Base-by-base conservation (phyloP, 2,329 filamentous ascomycete genomes). In the Zymoseptoria crescenta region DNA sequence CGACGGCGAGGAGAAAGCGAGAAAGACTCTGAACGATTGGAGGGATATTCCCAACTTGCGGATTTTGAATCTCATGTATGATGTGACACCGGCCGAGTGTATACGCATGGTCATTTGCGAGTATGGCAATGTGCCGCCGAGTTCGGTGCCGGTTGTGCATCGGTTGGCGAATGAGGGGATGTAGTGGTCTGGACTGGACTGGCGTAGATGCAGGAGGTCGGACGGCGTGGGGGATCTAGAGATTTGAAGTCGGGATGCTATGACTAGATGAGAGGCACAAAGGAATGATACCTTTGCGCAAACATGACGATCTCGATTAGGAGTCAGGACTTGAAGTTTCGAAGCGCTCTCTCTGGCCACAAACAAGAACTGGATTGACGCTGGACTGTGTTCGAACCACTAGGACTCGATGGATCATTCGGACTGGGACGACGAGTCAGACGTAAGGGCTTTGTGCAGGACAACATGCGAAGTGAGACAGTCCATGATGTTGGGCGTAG, bases 21-120 rank as follows among this genome's bases (percentile, higher is more conserved):
- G 61, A 24, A 69, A 68, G 48, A 65, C 66, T 5, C 69, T 86
- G 41, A 71, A 76, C 41, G 76, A 79, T 55, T 86, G 83, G 83
- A 77, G 75, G 56, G 81, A 85, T n/a, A 78, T 81, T 50, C 77
- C 78, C 28, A 81, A 81, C 58, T 72, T 88, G 59, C 83, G 87
- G 69, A 76, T 87, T 48, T 75, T 87, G 62, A 88, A 88, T 70
- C 81, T 96, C 61, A 84, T 97, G 75, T 96, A 96, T 71, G 94
- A 99, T 73, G 89, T 93, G 53, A 99, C 94, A 0, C 88, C 87
- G 13, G 89, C 90, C 3, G 87, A 90, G 68, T 92, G 91, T 69
- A 86, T 97, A 64, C 87, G 89, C 48, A 88, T 92, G 74, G 87
- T 99, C 49, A 85, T 97, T 54, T 96, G 91, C 2, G 94, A 99